Evolutionary conservation across 495 filamentous ascomycete species (phyloP).

Genomic region (Talaromyces trachyspermus): DNA sequence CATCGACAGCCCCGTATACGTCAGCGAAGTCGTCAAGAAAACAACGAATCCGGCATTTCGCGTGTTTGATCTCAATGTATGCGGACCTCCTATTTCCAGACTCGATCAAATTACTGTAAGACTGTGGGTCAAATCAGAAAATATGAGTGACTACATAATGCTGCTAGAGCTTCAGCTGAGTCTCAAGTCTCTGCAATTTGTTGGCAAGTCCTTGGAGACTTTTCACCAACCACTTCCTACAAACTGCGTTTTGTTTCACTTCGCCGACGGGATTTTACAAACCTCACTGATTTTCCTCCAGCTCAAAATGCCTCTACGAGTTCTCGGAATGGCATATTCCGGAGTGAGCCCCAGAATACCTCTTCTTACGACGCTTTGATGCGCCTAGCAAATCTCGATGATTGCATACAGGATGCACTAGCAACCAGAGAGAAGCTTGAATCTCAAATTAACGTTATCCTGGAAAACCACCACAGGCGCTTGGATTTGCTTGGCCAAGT

Average conservation of each 20-base stretch:
- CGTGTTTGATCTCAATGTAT: constrained; percentile 70
- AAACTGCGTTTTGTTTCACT: constrained; percentile 82
- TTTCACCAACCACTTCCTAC: constrained; percentile 68
- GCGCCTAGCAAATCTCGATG: constrained; percentile 80
- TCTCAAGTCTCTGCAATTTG: constrained; percentile 66
- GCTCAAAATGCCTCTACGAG: constrained; percentile 21
- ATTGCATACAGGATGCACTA: constrained; percentile 86
- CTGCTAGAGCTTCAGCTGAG: constrained; percentile 67
- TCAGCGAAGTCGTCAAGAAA: constrained; percentile 74
- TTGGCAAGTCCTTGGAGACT: constrained; percentile 68
- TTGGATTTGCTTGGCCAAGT: constrained; percentile 41
- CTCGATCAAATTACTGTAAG: constrained; percentile 57
- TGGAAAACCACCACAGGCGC: constrained; percentile 45
- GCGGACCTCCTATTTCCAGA: constrained; percentile 58
- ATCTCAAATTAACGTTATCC: constrained; percentile 66
- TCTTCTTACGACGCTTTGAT: constrained; percentile 90
- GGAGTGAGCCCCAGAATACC: constrained; percentile 47
- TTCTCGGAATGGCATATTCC: constrained; percentile 10
- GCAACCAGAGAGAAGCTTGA: constrained; percentile 67
- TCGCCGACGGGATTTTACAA: constrained; percentile 87
- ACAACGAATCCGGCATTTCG: constrained; percentile 88
- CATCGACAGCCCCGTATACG: constrained; percentile 68
- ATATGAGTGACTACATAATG: constrained; percentile 50
- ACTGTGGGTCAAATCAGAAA: constrained; percentile 65
- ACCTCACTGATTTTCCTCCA: constrained; percentile 51